Evolutionary conservation across 352 stramenopile genomes (phyloP), one percentile per base, ranked within the genome.

Genomic region (Pythium periplocum): DNA sequence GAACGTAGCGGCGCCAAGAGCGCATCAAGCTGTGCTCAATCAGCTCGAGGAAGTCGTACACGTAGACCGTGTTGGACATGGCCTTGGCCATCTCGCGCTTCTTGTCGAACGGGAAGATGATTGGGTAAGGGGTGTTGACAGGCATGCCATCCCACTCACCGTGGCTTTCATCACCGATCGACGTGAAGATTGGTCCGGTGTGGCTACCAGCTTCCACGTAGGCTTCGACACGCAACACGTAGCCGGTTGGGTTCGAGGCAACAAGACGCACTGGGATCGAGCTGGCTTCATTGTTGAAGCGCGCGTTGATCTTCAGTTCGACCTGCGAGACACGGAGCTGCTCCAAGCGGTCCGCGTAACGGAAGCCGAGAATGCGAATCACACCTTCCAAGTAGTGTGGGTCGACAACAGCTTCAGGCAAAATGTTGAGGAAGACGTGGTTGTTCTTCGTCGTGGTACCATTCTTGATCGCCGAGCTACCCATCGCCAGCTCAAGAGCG

Each of bases 391-490:
- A 86, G 65, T 97, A 95, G 47, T 97, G 88, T 48, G 96, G 95
- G 63, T 98, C 86, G 39, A 99, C 83, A 6, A 93, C 90, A 2
- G 97, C 87, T 50, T 96, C 87, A 7, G 93, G 90, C 38, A 99
- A 78, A 38, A 99, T 89, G 75, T 99, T 99, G 41, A 99, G 81
- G 68, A 99, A 99, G 31, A 99, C 86, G 79, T 99, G 97, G 73
- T 99, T 99, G 75, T 99, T 98, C 59, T 91, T 90, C 50, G 86
- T 92, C 49, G 62, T 62, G 43, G 87, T 62, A 34, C 81, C 79
- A 11, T 80, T 90, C 57, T 87, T 82, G 26, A 98, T 61, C 34
- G 87, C 78, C 3, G 94, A 81, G 69, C 98, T 98, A 35, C 96
- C 71, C 64, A 99, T 85, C 34, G 95, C 90, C 10, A 99, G 75